Base-by-base conservation (phyloP, 2,329 filamentous ascomycete species). In the Ophiostoma novo-ulmi region DNA sequence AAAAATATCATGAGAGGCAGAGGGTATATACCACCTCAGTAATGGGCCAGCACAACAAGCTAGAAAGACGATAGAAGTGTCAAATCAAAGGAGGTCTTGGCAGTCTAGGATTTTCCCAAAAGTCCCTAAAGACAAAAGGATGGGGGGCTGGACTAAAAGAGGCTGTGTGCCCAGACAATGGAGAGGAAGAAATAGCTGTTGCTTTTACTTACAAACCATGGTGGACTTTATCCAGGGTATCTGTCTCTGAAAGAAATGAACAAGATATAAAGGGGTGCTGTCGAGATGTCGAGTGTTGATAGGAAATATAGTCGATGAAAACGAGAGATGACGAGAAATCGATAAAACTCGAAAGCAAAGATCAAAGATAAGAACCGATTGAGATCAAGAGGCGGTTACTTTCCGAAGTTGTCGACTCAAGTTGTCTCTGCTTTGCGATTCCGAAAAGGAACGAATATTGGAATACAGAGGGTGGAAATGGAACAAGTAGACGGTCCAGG, bases 141-240 rank as follows among this genome's bases (percentile, higher is more conserved):
- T 58, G 52, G 52, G 52, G 52, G 52, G 52, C 52, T 58, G 52
- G 22, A 13, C 44, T 48, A 48, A 20, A 13, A 44, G 39, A 58
- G 52, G 52, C 52, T 58, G 52, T 22, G 52, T 58, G 52, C 52
- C 52, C 10, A 58, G 52, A 58, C 52, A 58, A 58, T 58, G 22
- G 22, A 20, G 44, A 48, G 44, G 44, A 48, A 48, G 17, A n/a
- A n/a, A n/a, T 17, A 20, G 1, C n/a, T 31, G 31, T 31, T 31
- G 3, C 26, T 31, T 31, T 26, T 26, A 58, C 52, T 58, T 58
- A 58, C 48, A 55, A 22, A 5, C 52, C 52, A 58, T 58, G 17
- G 52, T 58, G 52, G 11, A 3, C 31, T 13, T 26, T 17, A 13
- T 4, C 8, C 8, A 31, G 52, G 11, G 22, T 22, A 8, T 17